Conservation (phyloP, 768 basidiomycete species). For the Lepiota subincarnata region DNA sequence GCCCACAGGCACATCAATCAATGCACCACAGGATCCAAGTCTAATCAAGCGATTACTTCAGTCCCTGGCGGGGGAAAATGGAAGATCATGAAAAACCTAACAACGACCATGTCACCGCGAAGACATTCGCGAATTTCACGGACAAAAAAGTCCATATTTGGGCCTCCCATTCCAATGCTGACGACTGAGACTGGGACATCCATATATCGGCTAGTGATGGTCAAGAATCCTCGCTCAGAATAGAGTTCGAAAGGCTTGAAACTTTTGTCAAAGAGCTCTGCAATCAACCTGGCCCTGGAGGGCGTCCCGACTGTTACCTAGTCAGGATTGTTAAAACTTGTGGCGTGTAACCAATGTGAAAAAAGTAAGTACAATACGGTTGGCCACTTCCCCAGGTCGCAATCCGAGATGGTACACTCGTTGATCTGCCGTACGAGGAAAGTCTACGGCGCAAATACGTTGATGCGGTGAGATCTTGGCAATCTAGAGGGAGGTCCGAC, state of each 20-base stretch:
- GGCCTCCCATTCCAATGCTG: slow-evolving; percentile 80
- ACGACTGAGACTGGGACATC: slow-evolving; percentile 65
- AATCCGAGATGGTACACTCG: slow-evolving; percentile 81
- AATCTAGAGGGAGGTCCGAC: slow-evolving; percentile 20
- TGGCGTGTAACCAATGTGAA: neutral
- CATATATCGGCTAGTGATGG: slow-evolving; percentile 63
- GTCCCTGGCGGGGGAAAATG: neutral
- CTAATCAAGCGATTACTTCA: slow-evolving; percentile 21
- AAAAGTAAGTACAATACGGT: slow-evolving; percentile 56
- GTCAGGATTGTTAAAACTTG: slow-evolving; percentile 1
- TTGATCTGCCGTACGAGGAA: slow-evolving; percentile 67
- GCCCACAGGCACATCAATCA: slow-evolving; percentile 67
- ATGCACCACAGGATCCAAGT: slow-evolving; percentile 77
- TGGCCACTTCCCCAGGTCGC: slow-evolving; percentile 73
- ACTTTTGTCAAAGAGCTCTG: slow-evolving; percentile 53
- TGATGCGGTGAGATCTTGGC: neutral
- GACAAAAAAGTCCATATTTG: slow-evolving; percentile 85
- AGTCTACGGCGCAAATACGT: slow-evolving; percentile 45
- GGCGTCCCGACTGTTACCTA: slow-evolving; percentile 75
- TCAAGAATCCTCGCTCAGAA: slow-evolving; percentile 75
- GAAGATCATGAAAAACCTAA: slow-evolving; percentile 33
- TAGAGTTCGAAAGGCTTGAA: slow-evolving; percentile 58
- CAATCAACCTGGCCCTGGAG: slow-evolving; percentile 59
- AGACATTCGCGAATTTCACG: slow-evolving; percentile 75
- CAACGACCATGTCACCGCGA: slow-evolving; percentile 51